Evolutionary conservation across 2,329 filamentous ascomycete species (phyloP).

Genomic region (Knufia fluminis): DNA sequence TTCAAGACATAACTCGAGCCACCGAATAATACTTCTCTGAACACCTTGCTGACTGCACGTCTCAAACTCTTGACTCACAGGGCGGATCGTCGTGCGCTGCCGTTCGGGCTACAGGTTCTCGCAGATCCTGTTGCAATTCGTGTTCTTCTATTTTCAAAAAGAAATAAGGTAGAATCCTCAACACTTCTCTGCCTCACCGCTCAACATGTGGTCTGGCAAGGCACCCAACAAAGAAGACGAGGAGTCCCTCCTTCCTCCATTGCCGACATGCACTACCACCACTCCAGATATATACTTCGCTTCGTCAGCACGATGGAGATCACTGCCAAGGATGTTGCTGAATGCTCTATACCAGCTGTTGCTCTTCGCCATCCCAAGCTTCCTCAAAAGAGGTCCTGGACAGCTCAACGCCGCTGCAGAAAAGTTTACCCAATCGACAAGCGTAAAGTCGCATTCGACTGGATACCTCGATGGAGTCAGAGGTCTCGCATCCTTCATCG

Average conservation of each 20-base stretch:
- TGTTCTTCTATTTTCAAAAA: no score
- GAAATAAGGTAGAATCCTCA: no score
- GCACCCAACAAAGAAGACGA: background rate
- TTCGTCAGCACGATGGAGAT: background rate
- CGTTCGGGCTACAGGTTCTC: no score
- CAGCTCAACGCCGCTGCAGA: background rate
- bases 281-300: background rate
- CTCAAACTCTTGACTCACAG: no score
- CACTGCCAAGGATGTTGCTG: background rate
- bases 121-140: no score
- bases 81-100: no score
- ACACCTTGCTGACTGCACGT: no score
- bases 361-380: constrained; percentile 1
- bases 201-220: background rate
- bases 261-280: background rate
- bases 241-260: background rate
- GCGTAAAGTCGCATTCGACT: background rate
- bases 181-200: background rate
- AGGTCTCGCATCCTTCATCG: constrained; percentile 24
- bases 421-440: background rate
- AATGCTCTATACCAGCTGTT: background rate
- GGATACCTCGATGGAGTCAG: constrained; percentile 23
- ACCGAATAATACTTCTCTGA: no score
- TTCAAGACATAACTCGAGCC: no score
- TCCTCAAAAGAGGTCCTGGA: background rate